Evolutionary conservation across 2,329 filamentous ascomycete genomes (phyloP).

Genomic region (Fusarium algeriense): DNA sequence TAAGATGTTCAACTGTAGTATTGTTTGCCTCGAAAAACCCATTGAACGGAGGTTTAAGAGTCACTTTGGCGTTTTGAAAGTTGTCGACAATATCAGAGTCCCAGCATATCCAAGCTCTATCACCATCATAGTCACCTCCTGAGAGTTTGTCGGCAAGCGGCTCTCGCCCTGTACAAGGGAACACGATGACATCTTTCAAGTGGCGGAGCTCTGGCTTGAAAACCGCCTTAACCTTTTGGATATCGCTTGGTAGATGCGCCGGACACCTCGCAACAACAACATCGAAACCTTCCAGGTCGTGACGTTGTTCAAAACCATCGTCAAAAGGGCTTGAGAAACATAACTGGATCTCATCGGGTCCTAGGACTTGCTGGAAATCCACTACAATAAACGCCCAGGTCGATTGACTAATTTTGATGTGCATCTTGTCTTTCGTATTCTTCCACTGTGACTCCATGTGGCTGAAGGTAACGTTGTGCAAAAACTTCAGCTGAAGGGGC

Average conservation of each 20-base stretch:
- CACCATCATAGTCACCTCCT: not conserved
- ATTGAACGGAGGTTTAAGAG: not conserved
- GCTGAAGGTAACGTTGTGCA: not conserved
- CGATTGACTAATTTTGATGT: not conserved
- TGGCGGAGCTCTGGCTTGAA: constrained; percentile 70
- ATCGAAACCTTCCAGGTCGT: constrained; percentile 64
- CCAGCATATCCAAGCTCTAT: constrained; percentile 6
- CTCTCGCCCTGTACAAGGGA: constrained; percentile 69
- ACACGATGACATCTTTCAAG: constrained; percentile 83
- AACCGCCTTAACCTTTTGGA: constrained; percentile 73
- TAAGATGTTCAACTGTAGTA: not conserved
- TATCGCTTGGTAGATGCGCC: constrained; percentile 75
- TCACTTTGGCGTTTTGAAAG: not conserved
- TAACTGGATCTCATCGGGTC: not conserved
- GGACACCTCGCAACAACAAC: constrained; percentile 76
- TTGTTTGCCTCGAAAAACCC: not conserved
- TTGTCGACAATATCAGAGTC: not conserved
- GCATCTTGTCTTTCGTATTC: not conserved
- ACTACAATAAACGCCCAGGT: not conserved
- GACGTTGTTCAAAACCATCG: not conserved
- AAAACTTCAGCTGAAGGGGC: not conserved
- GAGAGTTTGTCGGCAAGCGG: constrained; percentile 64
- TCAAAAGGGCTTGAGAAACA: constrained; percentile 1
- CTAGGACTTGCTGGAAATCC: constrained; percentile 1
- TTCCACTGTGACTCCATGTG: not conserved